phyloP scores from a whole-genome alignment of 345 rosid genomes.

The Bruguiera sexangula region DNA sequence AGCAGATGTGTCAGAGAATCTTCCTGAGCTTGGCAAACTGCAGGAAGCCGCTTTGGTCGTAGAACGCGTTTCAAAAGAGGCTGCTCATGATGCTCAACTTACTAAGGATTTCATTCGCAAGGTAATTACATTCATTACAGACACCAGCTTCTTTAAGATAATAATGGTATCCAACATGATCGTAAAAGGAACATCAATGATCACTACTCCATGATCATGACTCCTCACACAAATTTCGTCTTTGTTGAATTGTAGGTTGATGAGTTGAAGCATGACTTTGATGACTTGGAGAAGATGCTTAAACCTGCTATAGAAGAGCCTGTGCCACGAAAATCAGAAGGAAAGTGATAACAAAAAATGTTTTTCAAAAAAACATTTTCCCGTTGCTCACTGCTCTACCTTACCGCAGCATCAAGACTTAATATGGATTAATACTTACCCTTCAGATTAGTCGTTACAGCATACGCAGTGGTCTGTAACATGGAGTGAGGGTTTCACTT shows the following conservation, averaged over 20 bases:
- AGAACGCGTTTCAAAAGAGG: slow-evolving; percentile 51
- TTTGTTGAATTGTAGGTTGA: slow-evolving; percentile 40
- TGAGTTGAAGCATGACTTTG: slow-evolving; percentile 45
- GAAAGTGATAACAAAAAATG: not conserved
- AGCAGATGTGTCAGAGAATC: slow-evolving; percentile 29
- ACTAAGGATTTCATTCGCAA: slow-evolving; percentile 48
- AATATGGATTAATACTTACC: too few species aligned
- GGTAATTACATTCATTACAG: slow-evolving; percentile 29
- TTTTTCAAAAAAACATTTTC: not conserved
- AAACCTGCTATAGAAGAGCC: slow-evolving; percentile 45
- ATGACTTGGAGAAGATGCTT: slow-evolving; percentile 51
- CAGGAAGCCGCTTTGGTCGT: slow-evolving; percentile 51
- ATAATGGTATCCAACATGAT: not conserved
- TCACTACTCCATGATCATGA: too few species aligned
- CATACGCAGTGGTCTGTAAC: too few species aligned
- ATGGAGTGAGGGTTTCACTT: too few species aligned
- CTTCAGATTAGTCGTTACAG: too few species aligned
- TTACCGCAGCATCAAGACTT: too few species aligned
- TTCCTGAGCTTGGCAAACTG: slow-evolving; percentile 50
- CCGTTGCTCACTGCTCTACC: too few species aligned
- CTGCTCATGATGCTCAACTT: slow-evolving; percentile 59
- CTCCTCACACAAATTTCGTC: not conserved
- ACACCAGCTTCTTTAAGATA: not conserved
- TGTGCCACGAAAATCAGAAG: slow-evolving; percentile 22
- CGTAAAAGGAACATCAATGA: too few species aligned